These are phyloP conservation scores for Metschnikowia lochheadii DNA, from an alignment of 805 yeast genomes.

Conservation along the genomic window DNA sequence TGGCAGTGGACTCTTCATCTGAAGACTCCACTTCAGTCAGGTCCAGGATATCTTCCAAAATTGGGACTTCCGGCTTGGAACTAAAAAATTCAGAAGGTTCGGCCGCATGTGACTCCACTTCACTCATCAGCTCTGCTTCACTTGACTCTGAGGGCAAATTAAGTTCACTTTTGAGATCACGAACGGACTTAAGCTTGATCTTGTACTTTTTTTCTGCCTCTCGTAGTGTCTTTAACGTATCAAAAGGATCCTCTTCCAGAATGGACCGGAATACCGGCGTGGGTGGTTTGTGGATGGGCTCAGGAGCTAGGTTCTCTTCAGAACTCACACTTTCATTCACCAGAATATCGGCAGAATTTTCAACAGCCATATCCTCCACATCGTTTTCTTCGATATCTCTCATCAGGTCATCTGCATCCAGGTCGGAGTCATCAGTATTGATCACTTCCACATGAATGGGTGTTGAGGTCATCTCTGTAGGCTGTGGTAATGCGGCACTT, in stretches of 20 bases:
- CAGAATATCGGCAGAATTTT: not conserved
- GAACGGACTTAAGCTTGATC: slow-evolving; percentile 13
- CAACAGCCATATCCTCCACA: not conserved
- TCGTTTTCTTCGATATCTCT: not conserved
- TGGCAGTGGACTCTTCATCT: not conserved
- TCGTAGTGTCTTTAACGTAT: slow-evolving; percentile 10
- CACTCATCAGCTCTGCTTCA: slow-evolving; percentile 1
- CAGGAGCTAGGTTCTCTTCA: not conserved
- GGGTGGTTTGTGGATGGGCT: not conserved
- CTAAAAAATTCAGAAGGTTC: not conserved
- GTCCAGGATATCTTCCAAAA: slow-evolving; percentile 6
- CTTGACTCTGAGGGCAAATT: slow-evolving; percentile 5
- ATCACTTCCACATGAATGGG: not conserved
- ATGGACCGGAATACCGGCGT: slow-evolving; percentile 13
- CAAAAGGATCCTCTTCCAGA: slow-evolving; percentile 8
- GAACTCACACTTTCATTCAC: not conserved
- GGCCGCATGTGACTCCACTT: not conserved
- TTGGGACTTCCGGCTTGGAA: slow-evolving; percentile 9
- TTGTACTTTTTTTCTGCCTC: slow-evolving; percentile 14
- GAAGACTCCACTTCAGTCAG: not conserved
- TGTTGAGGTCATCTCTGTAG: not conserved
- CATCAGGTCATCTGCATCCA: not conserved
- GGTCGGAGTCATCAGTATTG: not conserved
- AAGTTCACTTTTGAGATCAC: slow-evolving; percentile 10
- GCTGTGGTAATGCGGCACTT: not conserved